Conservation (phyloP, 2,329 filamentous ascomycete genomes). For the Stachybotrys elegans region DNA sequence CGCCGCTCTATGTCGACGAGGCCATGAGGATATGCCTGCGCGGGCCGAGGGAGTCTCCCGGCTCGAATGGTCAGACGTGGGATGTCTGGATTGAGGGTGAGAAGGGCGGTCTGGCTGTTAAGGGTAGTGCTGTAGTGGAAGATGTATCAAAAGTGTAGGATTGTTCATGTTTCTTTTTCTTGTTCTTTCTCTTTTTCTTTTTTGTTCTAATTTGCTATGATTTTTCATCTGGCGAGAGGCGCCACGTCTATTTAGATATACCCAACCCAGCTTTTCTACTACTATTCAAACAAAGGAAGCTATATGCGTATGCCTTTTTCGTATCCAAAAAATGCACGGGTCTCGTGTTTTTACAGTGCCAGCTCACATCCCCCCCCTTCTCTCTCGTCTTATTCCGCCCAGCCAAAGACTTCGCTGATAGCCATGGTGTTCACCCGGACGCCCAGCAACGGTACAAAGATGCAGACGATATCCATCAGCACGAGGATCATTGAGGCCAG, state of each 20-base stretch:
- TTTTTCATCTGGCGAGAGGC: too few relatives aligned
- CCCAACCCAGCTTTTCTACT: too few relatives aligned
- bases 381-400: constrained; percentile 41
- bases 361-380: too few relatives aligned
- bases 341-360: too few relatives aligned
- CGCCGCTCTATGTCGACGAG: constrained; percentile 74
- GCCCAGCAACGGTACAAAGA: constrained; percentile 67
- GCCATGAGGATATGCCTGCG: constrained; percentile 64
- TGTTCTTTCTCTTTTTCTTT: too few relatives aligned
- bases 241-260: too few relatives aligned
- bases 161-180: too few relatives aligned
- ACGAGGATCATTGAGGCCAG: constrained; percentile 66
- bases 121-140: constrained; percentile 38
- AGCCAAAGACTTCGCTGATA: constrained; percentile 86
- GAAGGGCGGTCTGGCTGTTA: constrained; percentile 59
- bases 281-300: too few relatives aligned
- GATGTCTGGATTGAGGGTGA: constrained; percentile 62
- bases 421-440: constrained; percentile 72
- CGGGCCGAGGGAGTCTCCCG: constrained; percentile 28
- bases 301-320: too few relatives aligned
- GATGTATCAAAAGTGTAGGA: too few relatives aligned
- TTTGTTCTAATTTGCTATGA: too few relatives aligned
- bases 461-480: constrained; percentile 70
- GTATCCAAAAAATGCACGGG: too few relatives aligned
- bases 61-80: constrained; percentile 38